These are phyloP conservation scores for Arctostaphylos glauca DNA, from an alignment of 148 eudicot species.

Conservation along the genomic window DNA sequence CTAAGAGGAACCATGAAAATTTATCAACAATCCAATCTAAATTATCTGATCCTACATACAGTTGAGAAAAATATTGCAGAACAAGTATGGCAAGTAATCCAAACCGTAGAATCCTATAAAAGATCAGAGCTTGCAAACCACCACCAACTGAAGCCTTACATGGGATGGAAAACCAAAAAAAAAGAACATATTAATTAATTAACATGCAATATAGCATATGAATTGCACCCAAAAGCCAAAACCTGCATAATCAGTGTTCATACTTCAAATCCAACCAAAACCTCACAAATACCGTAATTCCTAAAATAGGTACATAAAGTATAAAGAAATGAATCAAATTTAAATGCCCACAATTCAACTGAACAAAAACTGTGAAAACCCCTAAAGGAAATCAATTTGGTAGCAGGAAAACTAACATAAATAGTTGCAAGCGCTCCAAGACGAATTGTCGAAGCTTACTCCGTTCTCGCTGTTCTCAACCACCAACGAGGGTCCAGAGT, in stretches of 20 bases:
- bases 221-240: neutral
- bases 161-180: neutral
- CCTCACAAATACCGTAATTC: neutral
- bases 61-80: neutral
- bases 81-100: neutral
- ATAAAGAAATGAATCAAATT: neutral
- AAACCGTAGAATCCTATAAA: neutral
- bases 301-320: neutral
- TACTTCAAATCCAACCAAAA: neutral
- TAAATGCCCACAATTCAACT: neutral
- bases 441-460: too few relatives aligned
- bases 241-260: neutral
- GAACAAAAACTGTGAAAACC: neutral
- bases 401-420: neutral
- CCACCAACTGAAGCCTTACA: neutral
- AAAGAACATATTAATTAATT: neutral
- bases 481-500: constrained; percentile 72
- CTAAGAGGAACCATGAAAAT: neutral
- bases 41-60: neutral
- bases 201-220: neutral
- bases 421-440: neutral
- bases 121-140: neutral
- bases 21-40: neutral
- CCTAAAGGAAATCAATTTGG: neutral
- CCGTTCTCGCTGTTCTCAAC: constrained; percentile 19